These are phyloP conservation scores for Peniophora sp. DNA, from an alignment of 1,284 basidiomycete species.

Conservation along the genomic window DNA sequence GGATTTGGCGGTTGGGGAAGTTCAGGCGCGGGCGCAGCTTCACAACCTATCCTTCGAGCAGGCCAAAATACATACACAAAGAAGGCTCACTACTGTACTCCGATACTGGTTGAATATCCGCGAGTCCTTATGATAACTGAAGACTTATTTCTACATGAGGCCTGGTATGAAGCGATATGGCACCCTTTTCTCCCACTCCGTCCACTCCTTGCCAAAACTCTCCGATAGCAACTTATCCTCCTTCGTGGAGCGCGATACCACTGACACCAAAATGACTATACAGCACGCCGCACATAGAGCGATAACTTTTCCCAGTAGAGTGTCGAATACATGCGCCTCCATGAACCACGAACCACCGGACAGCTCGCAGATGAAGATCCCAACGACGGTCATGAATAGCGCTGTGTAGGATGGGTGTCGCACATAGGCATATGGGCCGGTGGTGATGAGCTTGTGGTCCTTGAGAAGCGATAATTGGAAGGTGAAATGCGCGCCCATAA, in stretches of 20 bases:
- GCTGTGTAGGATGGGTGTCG: neutral
- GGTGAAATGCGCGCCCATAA: neutral
- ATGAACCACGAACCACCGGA: neutral
- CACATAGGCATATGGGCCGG: neutral
- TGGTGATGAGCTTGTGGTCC: neutral
- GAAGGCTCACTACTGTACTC: too few relatives aligned
- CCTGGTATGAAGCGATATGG: constrained; percentile 18
- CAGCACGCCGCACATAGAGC: neutral
- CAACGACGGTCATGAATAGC: neutral
- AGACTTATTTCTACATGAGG: neutral
- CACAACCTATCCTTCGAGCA: too few relatives aligned
- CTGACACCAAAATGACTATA: neutral
- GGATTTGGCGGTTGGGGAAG: too few relatives aligned
- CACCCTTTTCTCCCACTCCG: constrained; percentile 36
- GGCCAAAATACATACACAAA: too few relatives aligned
- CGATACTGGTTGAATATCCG: too few relatives aligned
- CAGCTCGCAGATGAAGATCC: neutral
- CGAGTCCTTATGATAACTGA: too few relatives aligned
- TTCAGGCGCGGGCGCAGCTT: too few relatives aligned
- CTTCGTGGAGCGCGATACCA: constrained; percentile 33
- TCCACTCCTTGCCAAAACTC: constrained; percentile 45
- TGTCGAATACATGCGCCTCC: neutral
- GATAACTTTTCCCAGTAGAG: neutral
- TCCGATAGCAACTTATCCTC: constrained; percentile 47
- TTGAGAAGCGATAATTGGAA: neutral